Evolutionary conservation across 148 eudicot species (phyloP), one percentile per base, ranked within the genome.

Genomic region (Cornus controversa): DNA sequence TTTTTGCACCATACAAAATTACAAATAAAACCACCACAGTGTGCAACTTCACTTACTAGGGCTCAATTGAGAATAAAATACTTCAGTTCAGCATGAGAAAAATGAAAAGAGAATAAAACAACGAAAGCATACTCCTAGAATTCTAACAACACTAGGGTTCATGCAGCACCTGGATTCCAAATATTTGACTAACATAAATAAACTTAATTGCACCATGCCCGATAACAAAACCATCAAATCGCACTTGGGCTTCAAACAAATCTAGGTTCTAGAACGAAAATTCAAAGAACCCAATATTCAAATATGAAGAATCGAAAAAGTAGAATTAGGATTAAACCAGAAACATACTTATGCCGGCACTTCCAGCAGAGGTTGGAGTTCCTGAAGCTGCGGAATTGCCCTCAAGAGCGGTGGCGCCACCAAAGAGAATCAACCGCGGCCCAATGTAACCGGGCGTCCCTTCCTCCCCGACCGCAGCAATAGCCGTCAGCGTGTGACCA

Each of bases 401-500:
- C 82, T 96, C 99, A 1, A 96, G 90, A 22, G 99, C 99, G 0
- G 99, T 96, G 31, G 99, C 99, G 8, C 99, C 99, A 58, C 99
- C 99, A 26, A 96, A 96, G 29, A 96, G 84, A 54, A 96, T 91
- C 72, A 96, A 81, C 77, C 99, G 85, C 16, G 97, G 99, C 4
- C 99, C 99, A 79, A 96, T 84, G 73, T 91, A 93, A 29, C 91
- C 92, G 1, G 92, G 77, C 25, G 74, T 75, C 5, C 99, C 98
- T 71, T 96, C 99, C 90, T 96, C 99, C 45, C 99, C 99, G 3
- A 93, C 94, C 0, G 97, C 91, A 10, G 94, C 93, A 8, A 96
- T 97, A n/a, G 99, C 98, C 42, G 99, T 96, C 78, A 96, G 77
- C 25, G 99, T 96, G 62, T 96, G 99, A 1, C 99, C 99, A 40